phyloP scores from a whole-genome alignment of 371 early-diverging fungal species.

The Mortierella sp. region DNA sequence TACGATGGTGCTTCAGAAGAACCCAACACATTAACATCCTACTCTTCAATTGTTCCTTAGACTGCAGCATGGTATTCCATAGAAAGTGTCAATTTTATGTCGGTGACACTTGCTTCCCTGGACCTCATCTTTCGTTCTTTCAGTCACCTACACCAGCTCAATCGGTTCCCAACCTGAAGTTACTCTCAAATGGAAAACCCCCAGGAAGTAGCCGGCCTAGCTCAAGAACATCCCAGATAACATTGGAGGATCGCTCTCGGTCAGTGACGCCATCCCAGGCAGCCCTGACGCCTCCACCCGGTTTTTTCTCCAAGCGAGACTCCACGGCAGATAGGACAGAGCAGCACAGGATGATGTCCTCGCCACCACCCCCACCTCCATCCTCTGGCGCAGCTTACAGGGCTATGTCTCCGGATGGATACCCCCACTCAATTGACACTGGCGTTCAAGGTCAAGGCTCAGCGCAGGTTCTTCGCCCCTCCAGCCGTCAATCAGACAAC shows the following conservation, averaged over 20 bases:
- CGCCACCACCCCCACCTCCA: constrained; percentile 18
- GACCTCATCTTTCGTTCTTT: constrained; percentile 36
- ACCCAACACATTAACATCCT: not conserved
- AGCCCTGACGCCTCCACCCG: constrained; percentile 30
- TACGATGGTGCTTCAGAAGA: not conserved
- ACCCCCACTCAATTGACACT: not conserved
- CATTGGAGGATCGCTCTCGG: constrained; percentile 40
- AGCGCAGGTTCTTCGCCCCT: constrained; percentile 17
- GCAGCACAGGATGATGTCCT: constrained; percentile 13
- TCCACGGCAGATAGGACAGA: constrained; percentile 21
- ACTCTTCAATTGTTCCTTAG: constrained; percentile 16
- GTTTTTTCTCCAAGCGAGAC: constrained; percentile 29
- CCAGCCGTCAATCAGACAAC: constrained; percentile 43
- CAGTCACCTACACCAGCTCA: constrained; percentile 36
- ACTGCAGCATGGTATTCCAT: constrained; percentile 61
- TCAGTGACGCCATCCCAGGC: constrained; percentile 50
- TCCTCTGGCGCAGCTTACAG: not conserved
- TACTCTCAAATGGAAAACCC: constrained; percentile 30
- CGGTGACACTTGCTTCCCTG: constrained; percentile 54
- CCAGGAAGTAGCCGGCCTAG: constrained; percentile 38
- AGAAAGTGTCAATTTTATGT: constrained; percentile 53
- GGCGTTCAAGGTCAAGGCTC: not conserved
- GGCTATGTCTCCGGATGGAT: constrained; percentile 29
- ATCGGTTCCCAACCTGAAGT: constrained; percentile 44
- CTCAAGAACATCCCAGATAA: constrained; percentile 39